These are phyloP conservation scores for Podaxis sp. DNA, from an alignment of 768 basidiomycete species.

Conservation along the genomic window DNA sequence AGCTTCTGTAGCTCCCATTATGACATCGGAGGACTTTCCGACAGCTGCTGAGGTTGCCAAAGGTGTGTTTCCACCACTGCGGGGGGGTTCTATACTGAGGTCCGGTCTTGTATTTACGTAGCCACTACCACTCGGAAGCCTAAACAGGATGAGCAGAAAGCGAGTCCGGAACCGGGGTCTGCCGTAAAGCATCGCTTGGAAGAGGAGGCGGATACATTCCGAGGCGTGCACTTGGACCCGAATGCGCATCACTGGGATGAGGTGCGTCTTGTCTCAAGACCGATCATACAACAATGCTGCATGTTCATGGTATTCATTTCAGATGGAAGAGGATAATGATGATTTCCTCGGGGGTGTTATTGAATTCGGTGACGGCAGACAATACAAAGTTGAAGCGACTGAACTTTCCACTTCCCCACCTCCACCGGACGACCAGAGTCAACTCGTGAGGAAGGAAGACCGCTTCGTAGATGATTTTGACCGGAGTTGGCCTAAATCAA, in stretches of 20 bases:
- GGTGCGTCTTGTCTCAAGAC: conserved; percentile 48
- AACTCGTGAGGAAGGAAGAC: conserved; percentile 78
- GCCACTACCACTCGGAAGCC: conserved; percentile 33
- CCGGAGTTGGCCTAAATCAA: conserved; percentile 89
- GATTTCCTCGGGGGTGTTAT: conserved; percentile 87
- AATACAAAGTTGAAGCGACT: conserved; percentile 75
- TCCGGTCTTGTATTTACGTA: conserved; percentile 13
- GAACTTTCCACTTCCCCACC: conserved; percentile 30
- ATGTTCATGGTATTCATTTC: conserved; percentile 16
- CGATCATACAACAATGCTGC: conserved; percentile 4
- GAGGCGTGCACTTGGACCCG: conserved; percentile 90
- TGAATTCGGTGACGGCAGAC: conserved; percentile 94
- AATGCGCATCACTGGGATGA: conserved; percentile 98
- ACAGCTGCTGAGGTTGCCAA: conserved; percentile 95
- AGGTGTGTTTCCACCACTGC: conserved; percentile 44
- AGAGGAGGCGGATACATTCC: conserved; percentile 91
- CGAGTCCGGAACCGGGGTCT: conserved; percentile 41
- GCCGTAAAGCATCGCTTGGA: conserved; percentile 61
- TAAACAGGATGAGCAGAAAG: conserved; percentile 40
- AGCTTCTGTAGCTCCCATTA: conserved; percentile 38
- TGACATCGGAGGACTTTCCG: conserved; percentile 76
- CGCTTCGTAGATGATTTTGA: conserved; percentile 94
- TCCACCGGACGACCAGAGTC: conserved; percentile 18
- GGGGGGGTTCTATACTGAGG: conserved; percentile 2
- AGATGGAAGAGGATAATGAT: conserved; percentile 93